A percentile compares a stretch with the other conserved stretches of the same genome.
Conservation (phyloP, 176 grass and related monocot genomes). For the Thalia dealbata region DNA sequence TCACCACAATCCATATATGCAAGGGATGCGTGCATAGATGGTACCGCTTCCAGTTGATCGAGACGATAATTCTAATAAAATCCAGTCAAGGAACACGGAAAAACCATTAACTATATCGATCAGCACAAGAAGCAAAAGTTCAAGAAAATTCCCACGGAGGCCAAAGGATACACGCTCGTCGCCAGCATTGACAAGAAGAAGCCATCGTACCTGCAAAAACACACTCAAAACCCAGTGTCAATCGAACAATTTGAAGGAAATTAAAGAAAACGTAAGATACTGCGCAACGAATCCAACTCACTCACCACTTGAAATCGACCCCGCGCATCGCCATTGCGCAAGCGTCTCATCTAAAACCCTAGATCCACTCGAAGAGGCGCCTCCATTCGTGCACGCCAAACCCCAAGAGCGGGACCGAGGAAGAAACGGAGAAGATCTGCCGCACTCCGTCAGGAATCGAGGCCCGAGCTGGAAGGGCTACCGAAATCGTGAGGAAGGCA, state of each 20-base stretch:
- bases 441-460: neutral
- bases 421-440: neutral
- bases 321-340: conserved; percentile 41
- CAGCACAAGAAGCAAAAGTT: neutral
- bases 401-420: neutral
- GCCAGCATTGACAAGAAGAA: conserved; percentile 98
- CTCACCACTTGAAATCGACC: conserved; percentile 54
- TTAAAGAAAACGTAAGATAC: too few species aligned
- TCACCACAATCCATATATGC: conserved; percentile 98
- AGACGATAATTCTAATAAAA: conserved; percentile 65
- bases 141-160: conserved; percentile 1
- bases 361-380: conserved; percentile 16
- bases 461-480: neutral
- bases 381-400: neutral
- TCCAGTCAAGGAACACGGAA: conserved; percentile 9
- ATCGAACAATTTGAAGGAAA: neutral
- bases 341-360: conserved; percentile 23
- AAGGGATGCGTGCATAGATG: conserved; percentile 74
- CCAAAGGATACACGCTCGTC: conserved; percentile 77
- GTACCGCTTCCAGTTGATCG: conserved; percentile 94
- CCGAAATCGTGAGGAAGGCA: neutral
- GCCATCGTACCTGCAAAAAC: conserved; percentile 65
- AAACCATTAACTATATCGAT: neutral
- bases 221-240: neutral
- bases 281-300: conserved; percentile 6